Evolutionary conservation across 2,329 filamentous ascomycete species (phyloP).

Genomic region (Stagonosporopsis tanaceti): DNA sequence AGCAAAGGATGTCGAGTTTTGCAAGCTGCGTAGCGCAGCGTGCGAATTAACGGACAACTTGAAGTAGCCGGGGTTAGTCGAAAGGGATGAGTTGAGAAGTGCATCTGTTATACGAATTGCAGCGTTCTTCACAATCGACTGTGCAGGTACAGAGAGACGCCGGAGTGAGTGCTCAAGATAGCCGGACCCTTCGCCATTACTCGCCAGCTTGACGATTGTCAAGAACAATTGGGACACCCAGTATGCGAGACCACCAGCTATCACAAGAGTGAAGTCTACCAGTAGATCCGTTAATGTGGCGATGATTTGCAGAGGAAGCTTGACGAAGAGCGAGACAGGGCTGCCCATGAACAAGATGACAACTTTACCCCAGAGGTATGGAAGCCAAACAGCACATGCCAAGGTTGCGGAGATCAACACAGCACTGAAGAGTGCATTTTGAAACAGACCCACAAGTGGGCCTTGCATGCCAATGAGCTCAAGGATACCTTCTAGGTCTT

Average conservation of each 20-base stretch:
- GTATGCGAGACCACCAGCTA: conserved; percentile 63
- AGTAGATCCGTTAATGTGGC: conserved; percentile 79
- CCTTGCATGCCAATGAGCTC: conserved; percentile 97
- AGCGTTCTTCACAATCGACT: conserved; percentile 46
- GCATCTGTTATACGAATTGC: conserved; percentile 46
- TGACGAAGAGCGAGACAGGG: conserved; percentile 71
- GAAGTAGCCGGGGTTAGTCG: conserved; percentile 44
- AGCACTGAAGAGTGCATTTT: conserved; percentile 94
- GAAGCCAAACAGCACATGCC: conserved; percentile 84
- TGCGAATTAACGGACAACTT: conserved; percentile 50
- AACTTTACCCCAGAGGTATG: conserved; percentile 90
- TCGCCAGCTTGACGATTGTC: conserved; percentile 30
- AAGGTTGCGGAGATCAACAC: conserved; percentile 87
- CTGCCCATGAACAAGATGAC: conserved; percentile 81
- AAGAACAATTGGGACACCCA: conserved; percentile 44
- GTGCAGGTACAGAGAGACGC: conserved; percentile 39
- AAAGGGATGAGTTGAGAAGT: conserved; percentile 35
- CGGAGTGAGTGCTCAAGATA: conserved; percentile 29
- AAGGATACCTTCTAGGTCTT: conserved; percentile 95
- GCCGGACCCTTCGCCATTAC: conserved; percentile 29
- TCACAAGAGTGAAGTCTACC: conserved; percentile 76
- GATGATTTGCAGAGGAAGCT: conserved; percentile 74
- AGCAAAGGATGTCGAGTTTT: conserved; percentile 46
- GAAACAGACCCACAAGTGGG: conserved; percentile 85
- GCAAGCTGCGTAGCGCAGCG: conserved; percentile 47